Evolutionary conservation across 805 yeast genomes (phyloP), one percentile per base, ranked within the genome.

Genomic region (Maudiozyma turicensis): DNA sequence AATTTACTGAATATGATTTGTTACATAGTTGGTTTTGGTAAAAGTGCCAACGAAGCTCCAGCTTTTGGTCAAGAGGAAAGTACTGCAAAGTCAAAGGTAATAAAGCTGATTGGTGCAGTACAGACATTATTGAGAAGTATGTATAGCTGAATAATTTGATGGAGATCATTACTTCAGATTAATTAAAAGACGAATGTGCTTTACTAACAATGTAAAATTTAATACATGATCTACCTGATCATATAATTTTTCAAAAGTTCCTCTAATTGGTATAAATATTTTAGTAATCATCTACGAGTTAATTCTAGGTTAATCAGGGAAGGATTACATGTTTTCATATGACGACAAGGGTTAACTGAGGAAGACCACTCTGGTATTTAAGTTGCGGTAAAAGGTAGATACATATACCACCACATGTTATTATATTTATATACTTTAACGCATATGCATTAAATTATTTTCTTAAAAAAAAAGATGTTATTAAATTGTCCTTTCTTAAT

Each of bases 41-140:
- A 69, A 44, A 64, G 66, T 14, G 54, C 68, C 13, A 69, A 41
- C 61, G 71, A 56, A 58, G 65, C 48, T 5, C 60, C 66, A 29
- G 73, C 72, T 3, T 78, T 77, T 59, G 82, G 73, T 7, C 70
- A 69, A 32, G 68, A 68, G 30, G 76, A 74, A 39, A 69, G 68
- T 42, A 66, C 80, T 7, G 72, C 86, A 8, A 82, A 80, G 60
- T 66, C 76, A 6, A 77, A 82, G 55, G 65, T 84, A 41, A 72
- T 86, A 37, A 78, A 80, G 52, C 72, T 86, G 51, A 83, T 86
- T 40, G 73, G 83, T 35, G 89, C 95, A 6, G 78, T 82, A 9
- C 77, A 91, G 53, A 86, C 93, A 3, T 73, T 86, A 49, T 73
- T 84, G 72, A 73, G 95, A 58, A 76, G 78, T 74, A 70, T 61